phyloP scores from a whole-genome alignment of 441 rosid species.

The Erodium trifolium region DNA sequence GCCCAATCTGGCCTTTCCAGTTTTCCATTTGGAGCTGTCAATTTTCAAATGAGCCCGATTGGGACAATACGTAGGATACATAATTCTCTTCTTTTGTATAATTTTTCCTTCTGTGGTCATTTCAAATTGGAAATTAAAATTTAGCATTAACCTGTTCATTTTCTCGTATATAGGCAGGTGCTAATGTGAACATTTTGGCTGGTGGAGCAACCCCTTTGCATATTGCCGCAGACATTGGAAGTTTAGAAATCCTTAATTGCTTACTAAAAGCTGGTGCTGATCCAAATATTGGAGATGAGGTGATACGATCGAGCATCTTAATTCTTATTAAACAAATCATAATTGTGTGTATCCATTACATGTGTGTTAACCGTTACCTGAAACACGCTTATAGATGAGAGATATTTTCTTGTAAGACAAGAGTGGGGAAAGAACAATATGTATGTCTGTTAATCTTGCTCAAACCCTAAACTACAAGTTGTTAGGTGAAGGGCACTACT shows the following conservation, averaged over 20 bases:
- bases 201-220: constrained; percentile 94
- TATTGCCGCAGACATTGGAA: constrained; percentile 76
- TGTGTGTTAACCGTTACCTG: too few relatives aligned
- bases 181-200: constrained; percentile 61
- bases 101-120: background rate
- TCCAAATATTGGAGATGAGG: constrained; percentile 71
- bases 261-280: constrained; percentile 80
- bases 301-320: constrained; percentile 14
- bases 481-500: too few relatives aligned
- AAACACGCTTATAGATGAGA: too few relatives aligned
- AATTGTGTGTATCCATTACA: too few relatives aligned
- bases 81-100: background rate
- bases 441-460: too few relatives aligned
- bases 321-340: too few relatives aligned
- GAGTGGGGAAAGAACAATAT: too few relatives aligned
- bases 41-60: too few relatives aligned
- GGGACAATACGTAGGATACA: background rate
- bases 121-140: background rate
- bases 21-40: too few relatives aligned
- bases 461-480: too few relatives aligned
- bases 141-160: constrained; percentile 4
- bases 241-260: constrained; percentile 53
- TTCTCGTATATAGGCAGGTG: constrained; percentile 61
- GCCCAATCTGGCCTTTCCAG: too few relatives aligned
- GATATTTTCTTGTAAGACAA: too few relatives aligned